Percentiles rank a stretch among this genome's conserved stretches.
Conservation (phyloP, 164 flowering plant genomes). For the Aristolochia fimbriata region DNA sequence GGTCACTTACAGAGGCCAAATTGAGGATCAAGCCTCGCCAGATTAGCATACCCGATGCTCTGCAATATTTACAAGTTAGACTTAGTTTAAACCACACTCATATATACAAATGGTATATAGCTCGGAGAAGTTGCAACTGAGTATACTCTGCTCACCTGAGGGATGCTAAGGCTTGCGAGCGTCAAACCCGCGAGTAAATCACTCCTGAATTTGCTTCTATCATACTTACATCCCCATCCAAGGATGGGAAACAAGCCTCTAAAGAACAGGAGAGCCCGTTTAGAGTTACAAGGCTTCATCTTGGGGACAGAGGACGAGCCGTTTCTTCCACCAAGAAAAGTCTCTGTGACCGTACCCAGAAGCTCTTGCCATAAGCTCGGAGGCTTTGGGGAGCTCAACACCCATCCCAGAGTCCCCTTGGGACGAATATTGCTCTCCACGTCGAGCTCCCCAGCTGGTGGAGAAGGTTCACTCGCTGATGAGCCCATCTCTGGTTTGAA, state of each 20-base stretch:
- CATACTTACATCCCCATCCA: slow-evolving; percentile 52
- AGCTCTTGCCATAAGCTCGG: slow-evolving; percentile 35
- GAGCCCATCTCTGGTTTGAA: slow-evolving; percentile 20
- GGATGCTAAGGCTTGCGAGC: slow-evolving; percentile 77
- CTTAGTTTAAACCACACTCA: background rate
- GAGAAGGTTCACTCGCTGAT: background rate
- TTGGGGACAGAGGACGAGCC: slow-evolving; percentile 13
- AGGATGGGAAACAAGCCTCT: slow-evolving; percentile 56
- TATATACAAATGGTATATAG: background rate
- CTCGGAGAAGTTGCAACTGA: background rate
- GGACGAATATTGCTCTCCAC: slow-evolving; percentile 2
- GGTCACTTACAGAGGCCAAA: slow-evolving; percentile 79
- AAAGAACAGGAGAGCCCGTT: slow-evolving; percentile 17
- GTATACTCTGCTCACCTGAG: slow-evolving; percentile 54
- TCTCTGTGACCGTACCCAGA: slow-evolving; percentile 19
- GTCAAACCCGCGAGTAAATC: slow-evolving; percentile 75
- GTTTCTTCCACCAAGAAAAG: slow-evolving; percentile 20
- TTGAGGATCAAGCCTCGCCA: slow-evolving; percentile 84
- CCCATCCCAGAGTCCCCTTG: slow-evolving; percentile 20
- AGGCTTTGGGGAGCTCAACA: slow-evolving; percentile 47
- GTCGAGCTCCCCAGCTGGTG: slow-evolving; percentile 12
- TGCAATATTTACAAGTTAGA: slow-evolving; percentile 20
- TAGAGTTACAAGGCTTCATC: slow-evolving; percentile 5
- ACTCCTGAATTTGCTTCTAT: slow-evolving; percentile 33
- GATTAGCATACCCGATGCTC: slow-evolving; percentile 84